A percentile compares a stretch with the other conserved stretches of the same genome.
These are phyloP conservation scores for Claviceps purpurea DNA, from an alignment of 2,329 filamentous ascomycete species.

Conservation along the genomic window DNA sequence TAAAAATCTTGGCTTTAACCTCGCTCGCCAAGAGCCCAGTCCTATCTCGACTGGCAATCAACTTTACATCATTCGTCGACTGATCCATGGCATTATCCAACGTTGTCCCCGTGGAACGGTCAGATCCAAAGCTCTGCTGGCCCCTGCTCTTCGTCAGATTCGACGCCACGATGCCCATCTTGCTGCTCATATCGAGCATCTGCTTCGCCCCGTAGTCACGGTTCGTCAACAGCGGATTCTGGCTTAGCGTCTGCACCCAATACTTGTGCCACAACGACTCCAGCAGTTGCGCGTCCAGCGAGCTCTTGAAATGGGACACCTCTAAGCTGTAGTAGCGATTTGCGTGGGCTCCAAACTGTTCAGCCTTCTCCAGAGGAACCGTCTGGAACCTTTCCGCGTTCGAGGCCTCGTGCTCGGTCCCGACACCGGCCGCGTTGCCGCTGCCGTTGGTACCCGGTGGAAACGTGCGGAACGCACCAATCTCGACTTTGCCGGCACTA, in stretches of 20 bases:
- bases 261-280: conserved; percentile 97
- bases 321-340: conserved; percentile 84
- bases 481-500: conserved; percentile 88
- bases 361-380: conserved; percentile 84
- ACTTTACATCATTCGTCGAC: conserved; percentile 45
- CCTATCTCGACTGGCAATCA: conserved; percentile 47
- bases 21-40: conserved; percentile 49
- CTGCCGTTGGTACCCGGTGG: conserved; percentile 25
- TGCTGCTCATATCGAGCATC: conserved; percentile 74
- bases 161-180: conserved; percentile 54
- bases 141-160: conserved; percentile 15
- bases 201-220: conserved; percentile 88
- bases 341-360: conserved; percentile 89
- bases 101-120: conserved; percentile 12
- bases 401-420: conserved; percentile 9
- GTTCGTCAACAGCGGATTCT: conserved; percentile 81
- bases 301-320: conserved; percentile 88
- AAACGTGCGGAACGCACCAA: conserved; percentile 90
- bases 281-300: conserved; percentile 73
- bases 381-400: conserved; percentile 48
- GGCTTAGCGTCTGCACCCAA: conserved; percentile 91
- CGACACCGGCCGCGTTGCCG: neutral
- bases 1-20: conserved; percentile 52
- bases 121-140: conserved; percentile 12
- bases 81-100: conserved; percentile 40